Base-by-base conservation (phyloP, 2,329 filamentous ascomycete genomes). In the Exophiala oligosperma region DNA sequence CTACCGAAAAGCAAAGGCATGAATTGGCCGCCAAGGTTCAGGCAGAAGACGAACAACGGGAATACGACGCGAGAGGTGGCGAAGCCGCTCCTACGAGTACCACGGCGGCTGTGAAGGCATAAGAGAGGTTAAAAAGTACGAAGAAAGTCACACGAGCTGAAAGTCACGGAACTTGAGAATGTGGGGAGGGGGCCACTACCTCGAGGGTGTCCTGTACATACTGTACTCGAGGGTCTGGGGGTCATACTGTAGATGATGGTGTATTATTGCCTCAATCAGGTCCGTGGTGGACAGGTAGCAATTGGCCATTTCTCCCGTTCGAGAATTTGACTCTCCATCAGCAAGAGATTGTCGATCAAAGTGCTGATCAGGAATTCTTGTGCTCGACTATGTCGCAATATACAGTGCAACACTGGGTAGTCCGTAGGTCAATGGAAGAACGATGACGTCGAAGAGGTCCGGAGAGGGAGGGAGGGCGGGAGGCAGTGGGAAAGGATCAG, bases 1-100 rank as follows among this genome's bases (percentile, higher is more conserved):
- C 54, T 0, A 76, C 74, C 0, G 77, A 78, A 21, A 72, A 73
- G 48, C 60, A 62, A 29, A 47, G 54, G 23, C 54, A 59, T 37
- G 56, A 60, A 17, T 35, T 57, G 26, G 46, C 60, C 5, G 49
- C 52, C 11, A 59, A 57, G 49, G 41, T 62, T 9, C 46, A 56
- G 46, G 60, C 56, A 12, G 56, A 62, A 35, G 60, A 59, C 21
- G 56, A 62, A 32, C 50, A 55, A 43, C 48, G 47, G 38, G 60
- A 59, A 32, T 56, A 44, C 28, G 49, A 41, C 26, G 29, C 52
- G n/a, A 28, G 17, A 7, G 29, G 55, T n/a, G 53, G 53, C 37
- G 46, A 59, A n/a, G 53, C 5, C 23, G 50, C 24, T 41, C 44
- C 53, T 4, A 56, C 52, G 29, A 17, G 17, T 17, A 17, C 17